Base-by-base conservation (phyloP, 2,329 filamentous ascomycete species). In the Cladosporium sp. region DNA sequence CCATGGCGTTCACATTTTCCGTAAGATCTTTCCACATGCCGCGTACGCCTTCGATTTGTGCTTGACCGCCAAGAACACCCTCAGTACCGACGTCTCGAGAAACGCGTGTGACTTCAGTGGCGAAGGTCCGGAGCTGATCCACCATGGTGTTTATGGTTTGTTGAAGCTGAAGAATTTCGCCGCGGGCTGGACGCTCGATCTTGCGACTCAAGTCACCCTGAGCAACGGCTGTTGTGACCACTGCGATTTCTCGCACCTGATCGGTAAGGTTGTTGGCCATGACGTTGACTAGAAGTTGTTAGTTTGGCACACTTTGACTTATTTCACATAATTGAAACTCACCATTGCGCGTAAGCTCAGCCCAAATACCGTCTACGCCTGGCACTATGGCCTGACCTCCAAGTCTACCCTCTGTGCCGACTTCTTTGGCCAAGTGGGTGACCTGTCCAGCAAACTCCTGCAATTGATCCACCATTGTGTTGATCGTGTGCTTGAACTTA, bases 181-280 rank as follows among this genome's bases (percentile, higher is more conserved):
- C 94, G 77, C 93, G 89, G 62, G 93, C 95, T 72, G 96, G 92
- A 69, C 96, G 92, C 68, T 92, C 91, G 75, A 99, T 97, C 83
- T 97, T 98, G 81, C 95, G 92, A 68, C 92, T 96, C 68, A 99
- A 83, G 79, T 99, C 94, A 75, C 94, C 94, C 77, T 91, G 91
- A 60, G 94, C 94, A 68, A 99, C 94, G 66, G 94, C 94, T 1
- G 93, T 97, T 3, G 94, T 98, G 66, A 99, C 95, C 75, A 94
- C 92, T 68, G 94, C 95, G 72, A 99, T 99, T 79, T 97, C 93
- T 81, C 94, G 90, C 76, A 99, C 95, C 82, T 99, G 94, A 5
- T 95, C 96, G 2, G 94, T 98, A 72, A 99, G 82, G 78, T 98
- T 99, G 85, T 95, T 96, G 76, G 94, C 94, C 94, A 99, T 98